A percentile compares a stretch with the other conserved stretches of the same genome.
These are phyloP conservation scores for Onygenales sp. DNA, from an alignment of 2,329 filamentous ascomycete species.

Conservation along the genomic window DNA sequence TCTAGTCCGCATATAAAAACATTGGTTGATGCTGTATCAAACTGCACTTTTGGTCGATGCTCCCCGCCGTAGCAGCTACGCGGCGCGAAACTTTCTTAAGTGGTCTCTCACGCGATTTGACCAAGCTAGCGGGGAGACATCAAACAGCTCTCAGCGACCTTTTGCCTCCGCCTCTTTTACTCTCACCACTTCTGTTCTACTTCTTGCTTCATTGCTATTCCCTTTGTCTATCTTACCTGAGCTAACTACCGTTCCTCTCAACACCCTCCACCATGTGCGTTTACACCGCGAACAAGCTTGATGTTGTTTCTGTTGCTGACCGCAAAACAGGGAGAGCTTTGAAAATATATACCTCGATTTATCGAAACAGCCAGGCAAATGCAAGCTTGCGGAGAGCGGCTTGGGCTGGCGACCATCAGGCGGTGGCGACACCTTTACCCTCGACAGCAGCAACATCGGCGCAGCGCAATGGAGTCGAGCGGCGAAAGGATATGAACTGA, in stretches of 20 bases:
- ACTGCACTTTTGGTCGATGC: neutral
- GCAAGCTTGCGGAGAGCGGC: slow-evolving; percentile 86
- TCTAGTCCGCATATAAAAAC: neutral
- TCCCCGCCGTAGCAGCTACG: neutral
- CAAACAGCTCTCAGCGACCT: neutral
- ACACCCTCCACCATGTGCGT: slow-evolving; percentile 8
- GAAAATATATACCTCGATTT: slow-evolving; percentile 95
- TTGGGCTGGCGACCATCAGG: slow-evolving; percentile 88
- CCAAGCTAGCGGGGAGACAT: neutral
- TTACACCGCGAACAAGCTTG: neutral
- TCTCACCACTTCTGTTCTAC: neutral
- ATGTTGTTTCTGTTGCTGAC: slow-evolving; percentile 3
- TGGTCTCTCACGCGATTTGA: slow-evolving; percentile 1
- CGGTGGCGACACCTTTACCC: slow-evolving; percentile 85
- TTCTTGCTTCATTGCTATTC: neutral
- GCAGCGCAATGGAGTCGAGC: slow-evolving; percentile 92
- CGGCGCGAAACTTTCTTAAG: slow-evolving; percentile 1
- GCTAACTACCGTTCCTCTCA: neutral
- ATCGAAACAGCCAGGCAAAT: slow-evolving; percentile 85
- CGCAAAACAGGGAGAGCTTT: slow-evolving; percentile 66
- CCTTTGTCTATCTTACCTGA: neutral
- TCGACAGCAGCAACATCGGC: slow-evolving; percentile 76
- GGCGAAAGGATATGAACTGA: slow-evolving; percentile 84
- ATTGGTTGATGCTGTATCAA: neutral
- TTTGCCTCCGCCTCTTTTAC: neutral